Base-by-base conservation (phyloP, 1,284 basidiomycete species). In the Cerioporus squamosus region DNA sequence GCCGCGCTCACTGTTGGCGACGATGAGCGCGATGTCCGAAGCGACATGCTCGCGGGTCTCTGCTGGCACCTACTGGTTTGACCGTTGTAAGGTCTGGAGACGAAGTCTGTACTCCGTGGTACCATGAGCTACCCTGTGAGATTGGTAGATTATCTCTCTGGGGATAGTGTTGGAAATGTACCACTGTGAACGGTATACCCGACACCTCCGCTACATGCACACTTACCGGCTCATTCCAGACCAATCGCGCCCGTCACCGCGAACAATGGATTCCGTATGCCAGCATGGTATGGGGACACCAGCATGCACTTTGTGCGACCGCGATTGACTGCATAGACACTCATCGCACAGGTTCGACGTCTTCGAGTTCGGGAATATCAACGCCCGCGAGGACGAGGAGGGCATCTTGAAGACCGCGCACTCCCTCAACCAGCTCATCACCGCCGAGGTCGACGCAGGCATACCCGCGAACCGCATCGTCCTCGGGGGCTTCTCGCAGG, bases 401-500 rank as follows among this genome's bases (percentile, higher is more conserved):
- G 87, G 87, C 26, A 90, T 97, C 82, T 78, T 91, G 36, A 72
- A 82, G 33, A 86, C 90, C 26, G 81, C 85, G 17, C 75, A 79
- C 36, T 72, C 77, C 20, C 80, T 97, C 65, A 88, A 89, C 68
- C 74, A 81, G 57, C 77, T 96, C 61, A 87, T 97, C 68, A 80
- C 84, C 15, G 79, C 81, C 4, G 95, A 97, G 72, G 78, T 94
- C 36, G 85, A 88, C 55, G 78, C 79, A 15, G 93, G 92, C 24
- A 85, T 90, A 51, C 80, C 85, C 6, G 76, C 88, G 24, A 79
- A 81, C 53, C 83, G 86, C 26, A 87, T 91, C 62, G 79, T 95
- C 17, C 74, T 97, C 26, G 94, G 93, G 33, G 95, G 95, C 1
- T 97, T 97, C 77, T 90, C 87, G 59, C 95, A 97, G 74, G 95